These are phyloP conservation scores for Meira nashicola DNA, from an alignment of 1,284 basidiomycete genomes.

Conservation along the genomic window DNA sequence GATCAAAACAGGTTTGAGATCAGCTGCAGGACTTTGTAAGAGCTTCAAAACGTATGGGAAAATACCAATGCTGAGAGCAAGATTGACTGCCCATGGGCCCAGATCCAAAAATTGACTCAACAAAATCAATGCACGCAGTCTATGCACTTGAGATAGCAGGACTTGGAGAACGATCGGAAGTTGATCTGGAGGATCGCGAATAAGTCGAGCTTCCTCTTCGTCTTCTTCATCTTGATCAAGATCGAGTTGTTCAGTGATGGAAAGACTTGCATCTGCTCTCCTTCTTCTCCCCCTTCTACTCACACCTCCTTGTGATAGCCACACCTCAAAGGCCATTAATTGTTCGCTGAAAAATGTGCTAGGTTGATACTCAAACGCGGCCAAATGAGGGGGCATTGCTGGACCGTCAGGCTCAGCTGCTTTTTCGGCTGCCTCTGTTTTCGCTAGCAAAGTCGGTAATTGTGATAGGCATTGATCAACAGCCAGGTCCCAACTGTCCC, in stretches of 20 bases:
- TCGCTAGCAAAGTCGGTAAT: constrained; percentile 76
- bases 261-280: constrained; percentile 5
- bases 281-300: constrained; percentile 35
- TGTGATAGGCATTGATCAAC: constrained; percentile 93
- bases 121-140: constrained; percentile 89
- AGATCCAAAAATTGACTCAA: constrained; percentile 95
- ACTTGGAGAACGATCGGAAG: constrained; percentile 96
- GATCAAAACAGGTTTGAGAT: constrained; percentile 93
- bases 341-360: constrained; percentile 95
- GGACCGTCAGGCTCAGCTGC: constrained; percentile 31
- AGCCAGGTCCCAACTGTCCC: constrained; percentile 96
- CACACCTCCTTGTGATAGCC: constrained; percentile 64
- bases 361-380: constrained; percentile 65
- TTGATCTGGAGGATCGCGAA: constrained; percentile 79
- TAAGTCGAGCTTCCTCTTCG: constrained; percentile 61
- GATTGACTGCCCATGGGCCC: constrained; percentile 95
- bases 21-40: constrained; percentile 86
- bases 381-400: constrained; percentile 51
- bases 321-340: constrained; percentile 93
- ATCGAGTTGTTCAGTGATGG: constrained; percentile 9
- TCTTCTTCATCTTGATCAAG: constrained; percentile 53
- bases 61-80: constrained; percentile 95
- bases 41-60: constrained; percentile 98
- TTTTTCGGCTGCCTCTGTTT: constrained; percentile 57
- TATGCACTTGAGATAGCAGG: constrained; percentile 89